Evolutionary conservation across 306 rosid genomes (phyloP), one percentile per base, ranked within the genome.

Genomic region (Geum urbanum): DNA sequence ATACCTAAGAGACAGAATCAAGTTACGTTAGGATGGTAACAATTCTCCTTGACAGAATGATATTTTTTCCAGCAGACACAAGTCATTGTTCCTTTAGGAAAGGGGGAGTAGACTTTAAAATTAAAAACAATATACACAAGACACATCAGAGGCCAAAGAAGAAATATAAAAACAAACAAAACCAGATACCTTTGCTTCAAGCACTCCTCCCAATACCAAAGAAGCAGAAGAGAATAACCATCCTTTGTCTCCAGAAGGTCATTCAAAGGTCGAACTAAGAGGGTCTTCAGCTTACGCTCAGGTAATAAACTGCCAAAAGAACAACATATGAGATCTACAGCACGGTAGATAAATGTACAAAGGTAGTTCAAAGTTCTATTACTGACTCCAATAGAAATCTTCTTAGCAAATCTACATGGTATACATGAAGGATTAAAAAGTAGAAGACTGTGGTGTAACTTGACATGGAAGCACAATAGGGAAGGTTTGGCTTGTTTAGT

Each of bases 131-230:
- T 43, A 43, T 43, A 43, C 10, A 9, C 46, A 1, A 5, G 11
- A 43, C 11, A 43, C 19, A 27, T 20, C 13, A 22, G n/a, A 9
- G 50, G 55, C 7, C 8, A 41, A 77, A 67, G 69, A 18, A 69
- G 67, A 56, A 74, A 27, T 40, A 74, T 37, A 65, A 63, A 24
- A 72, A 53, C 37, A 66, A 63, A 57, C 47, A 35, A 37, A 48
- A 8, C 13, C 22, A 51, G 56, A 32, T 87, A 89, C 99, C 99
- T 91, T 78, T 85, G 91, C 86, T 94, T 94, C 89, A 94, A 78
- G 80, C 95, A 91, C 61, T 94, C 99, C 76, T 94, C 99, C 95
- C 95, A 94, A 67, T 84, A 89, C 97, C 99, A 94, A 69, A 91
- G 83, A 51, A 94, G 92, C 35, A 94, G 83, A 66, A 94, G 96